These are phyloP conservation scores for Lipomyces yarrowii DNA, from an alignment of 1,139 yeast genomes.

Conservation along the genomic window DNA sequence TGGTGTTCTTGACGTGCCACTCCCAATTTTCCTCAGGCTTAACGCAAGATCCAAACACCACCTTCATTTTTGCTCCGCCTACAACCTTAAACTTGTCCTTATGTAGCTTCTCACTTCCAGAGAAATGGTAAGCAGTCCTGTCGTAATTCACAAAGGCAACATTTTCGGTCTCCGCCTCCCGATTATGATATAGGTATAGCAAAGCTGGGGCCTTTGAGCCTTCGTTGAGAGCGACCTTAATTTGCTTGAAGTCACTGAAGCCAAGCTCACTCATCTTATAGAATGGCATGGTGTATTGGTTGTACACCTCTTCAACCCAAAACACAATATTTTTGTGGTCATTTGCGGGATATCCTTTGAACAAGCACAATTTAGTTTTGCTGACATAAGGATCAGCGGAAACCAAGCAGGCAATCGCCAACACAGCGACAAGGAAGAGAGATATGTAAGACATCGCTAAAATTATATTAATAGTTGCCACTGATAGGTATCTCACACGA, in stretches of 20 bases:
- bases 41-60: not conserved
- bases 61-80: not conserved
- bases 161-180: not conserved
- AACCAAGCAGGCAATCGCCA: not conserved
- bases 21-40: not conserved
- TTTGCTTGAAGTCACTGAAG: not conserved
- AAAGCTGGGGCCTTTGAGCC: not conserved
- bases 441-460: not conserved
- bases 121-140: not conserved
- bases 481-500: not conserved
- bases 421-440: not conserved
- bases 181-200: not conserved
- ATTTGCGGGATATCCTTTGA: not conserved
- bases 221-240: not conserved
- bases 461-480: not conserved
- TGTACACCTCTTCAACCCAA: not conserved
- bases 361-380: not conserved
- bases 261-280: not conserved
- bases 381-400: not conserved
- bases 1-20: not conserved
- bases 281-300: not conserved
- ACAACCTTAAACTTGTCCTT: not conserved
- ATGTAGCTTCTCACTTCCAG: not conserved
- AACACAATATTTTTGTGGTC: not conserved
- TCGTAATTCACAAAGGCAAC: not conserved